phyloP scores from a whole-genome alignment of 495 filamentous ascomycete genomes.

The Chaetomium tenue region DNA sequence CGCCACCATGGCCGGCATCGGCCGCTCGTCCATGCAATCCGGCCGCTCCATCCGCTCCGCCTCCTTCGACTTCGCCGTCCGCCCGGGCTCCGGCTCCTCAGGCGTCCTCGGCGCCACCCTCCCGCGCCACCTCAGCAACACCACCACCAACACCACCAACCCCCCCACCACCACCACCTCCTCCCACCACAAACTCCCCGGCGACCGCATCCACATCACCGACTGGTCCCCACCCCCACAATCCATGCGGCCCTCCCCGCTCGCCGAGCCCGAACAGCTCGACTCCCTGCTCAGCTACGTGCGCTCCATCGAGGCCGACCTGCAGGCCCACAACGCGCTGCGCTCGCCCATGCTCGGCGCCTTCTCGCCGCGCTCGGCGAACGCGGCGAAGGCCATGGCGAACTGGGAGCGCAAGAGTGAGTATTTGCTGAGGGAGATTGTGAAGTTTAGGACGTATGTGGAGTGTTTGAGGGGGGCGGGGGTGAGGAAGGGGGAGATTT shows the following conservation, averaged over 20 bases:
- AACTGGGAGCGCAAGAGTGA: slow-evolving; percentile 97
- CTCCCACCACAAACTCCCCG: slow-evolving; percentile 59
- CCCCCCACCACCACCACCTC: slow-evolving; percentile 3
- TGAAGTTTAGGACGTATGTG: slow-evolving; percentile 94
- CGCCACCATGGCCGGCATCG: slow-evolving; percentile 12
- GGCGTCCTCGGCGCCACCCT: slow-evolving; percentile 58
- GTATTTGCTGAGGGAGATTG: slow-evolving; percentile 89
- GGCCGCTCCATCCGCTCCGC: slow-evolving; percentile 42
- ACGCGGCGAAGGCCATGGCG: slow-evolving; percentile 74
- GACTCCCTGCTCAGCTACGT: slow-evolving; percentile 74
- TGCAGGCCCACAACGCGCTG: slow-evolving; percentile 82
- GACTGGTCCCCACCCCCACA: slow-evolving; percentile 95
- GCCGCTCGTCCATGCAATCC: slow-evolving; percentile 45
- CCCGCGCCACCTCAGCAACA: slow-evolving; percentile 23
- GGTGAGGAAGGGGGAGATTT: slow-evolving; percentile 45
- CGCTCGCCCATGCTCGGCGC: slow-evolving; percentile 80
- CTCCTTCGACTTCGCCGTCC: slow-evolving; percentile 43
- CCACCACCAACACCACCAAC: background rate
- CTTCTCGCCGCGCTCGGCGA: slow-evolving; percentile 83
- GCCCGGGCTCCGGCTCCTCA: slow-evolving; percentile 57
- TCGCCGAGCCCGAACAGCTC: slow-evolving; percentile 79
- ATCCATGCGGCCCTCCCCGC: slow-evolving; percentile 76
- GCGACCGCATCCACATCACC: slow-evolving; percentile 78
- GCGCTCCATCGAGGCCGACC: slow-evolving; percentile 77
- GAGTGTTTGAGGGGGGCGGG: slow-evolving; percentile 63